Percentiles rank a stretch among this genome's conserved stretches.
Evolutionary conservation across 1,139 yeast species (phyloP).

Genomic region (Taiozyma sp.): DNA sequence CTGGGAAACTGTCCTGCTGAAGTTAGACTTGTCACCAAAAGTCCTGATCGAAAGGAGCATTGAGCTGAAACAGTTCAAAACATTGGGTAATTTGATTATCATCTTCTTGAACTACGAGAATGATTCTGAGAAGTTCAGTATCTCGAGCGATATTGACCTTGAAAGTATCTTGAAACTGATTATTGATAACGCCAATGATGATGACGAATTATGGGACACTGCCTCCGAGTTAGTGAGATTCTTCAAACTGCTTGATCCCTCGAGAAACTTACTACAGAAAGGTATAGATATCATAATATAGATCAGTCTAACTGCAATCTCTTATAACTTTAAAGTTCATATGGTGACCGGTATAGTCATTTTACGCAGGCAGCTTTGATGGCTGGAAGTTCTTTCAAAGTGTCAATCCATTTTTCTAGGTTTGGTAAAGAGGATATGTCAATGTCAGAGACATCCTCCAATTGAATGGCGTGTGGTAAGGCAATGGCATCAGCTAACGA

Average conservation of each 20-base stretch:
- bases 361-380: constrained; percentile 21
- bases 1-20: constrained; percentile 34
- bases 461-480: constrained; percentile 31
- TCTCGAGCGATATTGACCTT: constrained; percentile 29
- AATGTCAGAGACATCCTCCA: constrained; percentile 29
- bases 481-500: constrained; percentile 48
- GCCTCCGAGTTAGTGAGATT: constrained; percentile 44
- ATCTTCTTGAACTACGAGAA: constrained; percentile 38
- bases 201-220: constrained; percentile 42
- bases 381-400: constrained; percentile 31
- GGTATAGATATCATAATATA: constrained; percentile 5
- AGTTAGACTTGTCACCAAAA: neutral
- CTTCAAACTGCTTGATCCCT: constrained; percentile 38
- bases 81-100: constrained; percentile 40
- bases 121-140: neutral
- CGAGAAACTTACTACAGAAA: constrained; percentile 15
- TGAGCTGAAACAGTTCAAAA: constrained; percentile 36
- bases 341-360: neutral
- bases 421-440: constrained; percentile 31
- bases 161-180: constrained; percentile 32
- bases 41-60: constrained; percentile 31
- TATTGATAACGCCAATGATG: constrained; percentile 27
- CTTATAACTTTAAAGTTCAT: neutral
- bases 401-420: constrained; percentile 36
- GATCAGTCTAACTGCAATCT: neutral